These are phyloP conservation scores for Annulohypoxylon truncatum DNA, from an alignment of 2,329 filamentous ascomycete genomes.

Conservation along the genomic window DNA sequence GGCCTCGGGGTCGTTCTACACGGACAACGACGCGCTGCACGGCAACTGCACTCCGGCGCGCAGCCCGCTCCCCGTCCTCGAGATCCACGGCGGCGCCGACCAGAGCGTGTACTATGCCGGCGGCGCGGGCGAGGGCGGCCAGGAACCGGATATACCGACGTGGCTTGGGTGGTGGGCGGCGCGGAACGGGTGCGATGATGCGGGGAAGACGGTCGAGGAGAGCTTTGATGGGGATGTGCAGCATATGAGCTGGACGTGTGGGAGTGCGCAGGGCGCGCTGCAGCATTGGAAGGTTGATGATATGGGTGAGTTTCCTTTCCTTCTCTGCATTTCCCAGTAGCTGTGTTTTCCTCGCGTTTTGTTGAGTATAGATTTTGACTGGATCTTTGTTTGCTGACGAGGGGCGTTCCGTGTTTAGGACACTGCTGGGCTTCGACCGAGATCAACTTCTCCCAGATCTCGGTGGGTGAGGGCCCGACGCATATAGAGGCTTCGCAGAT, in stretches of 20 bases:
- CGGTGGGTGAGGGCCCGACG: conserved; percentile 54
- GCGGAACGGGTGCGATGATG: conserved; percentile 54
- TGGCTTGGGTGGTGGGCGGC: conserved; percentile 58
- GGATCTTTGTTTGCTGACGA: conserved; percentile 2
- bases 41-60: conserved; percentile 54
- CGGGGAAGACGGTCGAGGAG: conserved; percentile 47
- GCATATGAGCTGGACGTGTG: conserved; percentile 57
- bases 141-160: conserved; percentile 54
- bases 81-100: conserved; percentile 60
- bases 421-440: conserved; percentile 61
- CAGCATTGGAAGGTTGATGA: conserved; percentile 59
- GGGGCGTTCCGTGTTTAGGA: conserved; percentile 38
- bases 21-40: conserved; percentile 51
- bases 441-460: conserved; percentile 57
- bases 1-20: conserved; percentile 60
- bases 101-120: conserved; percentile 57
- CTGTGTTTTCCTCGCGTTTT: neutral
- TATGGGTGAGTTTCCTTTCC: conserved; percentile 51
- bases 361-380: neutral
- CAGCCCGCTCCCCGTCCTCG: conserved; percentile 55
- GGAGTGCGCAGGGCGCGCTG: conserved; percentile 49
- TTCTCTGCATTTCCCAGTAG: neutral
- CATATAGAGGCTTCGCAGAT: conserved; percentile 58
- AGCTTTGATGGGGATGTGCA: conserved; percentile 56
- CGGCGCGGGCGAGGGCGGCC: conserved; percentile 56